Percentiles rank a stretch among this genome's conserved stretches.
phyloP scores from a whole-genome alignment of 2,329 filamentous ascomycete genomes.

The Cercospora brassicicola region DNA sequence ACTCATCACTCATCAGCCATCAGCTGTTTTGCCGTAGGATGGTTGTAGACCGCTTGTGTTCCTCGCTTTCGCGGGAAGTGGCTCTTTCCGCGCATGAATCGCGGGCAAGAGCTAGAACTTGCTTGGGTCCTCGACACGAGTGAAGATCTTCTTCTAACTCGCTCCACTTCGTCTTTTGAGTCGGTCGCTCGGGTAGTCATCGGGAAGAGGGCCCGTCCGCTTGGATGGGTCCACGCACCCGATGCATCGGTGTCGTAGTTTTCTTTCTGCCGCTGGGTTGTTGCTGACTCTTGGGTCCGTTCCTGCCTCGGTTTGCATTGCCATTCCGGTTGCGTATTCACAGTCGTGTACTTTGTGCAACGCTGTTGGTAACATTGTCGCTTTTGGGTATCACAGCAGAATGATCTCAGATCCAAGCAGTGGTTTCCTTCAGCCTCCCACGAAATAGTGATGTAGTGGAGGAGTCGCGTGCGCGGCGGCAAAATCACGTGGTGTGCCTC shows the following conservation, averaged over 20 bases:
- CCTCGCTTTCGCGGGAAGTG: not conserved
- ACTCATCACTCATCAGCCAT: not conserved
- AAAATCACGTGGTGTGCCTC: not conserved
- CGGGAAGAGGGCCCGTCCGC: not conserved
- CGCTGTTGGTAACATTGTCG: not conserved
- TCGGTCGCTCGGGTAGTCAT: conserved; percentile 4
- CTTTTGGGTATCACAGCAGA: not conserved
- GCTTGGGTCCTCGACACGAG: not conserved
- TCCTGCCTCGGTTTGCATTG: not conserved
- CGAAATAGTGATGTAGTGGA: not conserved
- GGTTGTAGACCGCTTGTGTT: not conserved
- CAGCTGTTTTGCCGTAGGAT: not conserved
- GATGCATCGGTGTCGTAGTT: not conserved
- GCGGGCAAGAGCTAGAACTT: not conserved
- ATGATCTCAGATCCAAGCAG: not conserved
- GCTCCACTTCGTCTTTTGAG: not conserved
- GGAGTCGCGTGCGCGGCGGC: not conserved
- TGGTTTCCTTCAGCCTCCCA: not conserved
- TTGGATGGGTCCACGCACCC: not conserved
- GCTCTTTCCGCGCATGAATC: not conserved
- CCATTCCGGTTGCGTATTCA: not conserved
- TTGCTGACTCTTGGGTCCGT: not conserved
- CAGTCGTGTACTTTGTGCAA: not conserved
- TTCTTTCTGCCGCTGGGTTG: not conserved
- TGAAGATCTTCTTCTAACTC: not conserved